Conservation (phyloP, 2,329 filamentous ascomycete genomes). For the Diaporthe aspalathi region DNA sequence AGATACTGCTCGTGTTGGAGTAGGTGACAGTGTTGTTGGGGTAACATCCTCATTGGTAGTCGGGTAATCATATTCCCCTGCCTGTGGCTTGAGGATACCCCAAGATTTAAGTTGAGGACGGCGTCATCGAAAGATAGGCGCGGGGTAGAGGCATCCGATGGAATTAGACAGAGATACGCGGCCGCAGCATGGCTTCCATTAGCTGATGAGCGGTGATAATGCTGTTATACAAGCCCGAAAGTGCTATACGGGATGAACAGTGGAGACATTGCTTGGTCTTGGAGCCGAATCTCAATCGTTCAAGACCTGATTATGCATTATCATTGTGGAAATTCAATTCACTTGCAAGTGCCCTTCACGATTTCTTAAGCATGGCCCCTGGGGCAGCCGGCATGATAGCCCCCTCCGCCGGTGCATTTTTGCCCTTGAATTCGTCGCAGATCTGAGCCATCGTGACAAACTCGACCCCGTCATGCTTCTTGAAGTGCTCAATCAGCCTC, state of each 20-base stretch:
- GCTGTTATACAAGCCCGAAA: not conserved
- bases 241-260: not conserved
- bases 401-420: slow-evolving; percentile 66
- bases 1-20: slow-evolving; percentile 6
- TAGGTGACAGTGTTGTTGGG: not conserved
- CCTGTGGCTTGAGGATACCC: not conserved
- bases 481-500: slow-evolving; percentile 72
- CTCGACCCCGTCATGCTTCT: slow-evolving; percentile 67
- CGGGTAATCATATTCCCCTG: not conserved
- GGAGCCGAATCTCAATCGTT: not conserved
- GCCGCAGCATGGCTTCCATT: not conserved
- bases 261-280: not conserved
- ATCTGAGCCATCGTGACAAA: slow-evolving; percentile 79
- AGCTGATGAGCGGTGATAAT: not conserved
- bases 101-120: not conserved
- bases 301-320: not conserved
- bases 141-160: not conserved
- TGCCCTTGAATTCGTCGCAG: slow-evolving; percentile 78
- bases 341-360: not conserved
- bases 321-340: not conserved
- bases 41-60: not conserved
- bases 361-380: slow-evolving; percentile 63
- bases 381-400: slow-evolving; percentile 69
- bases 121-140: not conserved
- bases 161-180: not conserved